Evolutionary conservation across 1,139 yeast species (phyloP), one percentile per base, ranked within the genome.

Genomic region (Groenewaldozyma sp.): DNA sequence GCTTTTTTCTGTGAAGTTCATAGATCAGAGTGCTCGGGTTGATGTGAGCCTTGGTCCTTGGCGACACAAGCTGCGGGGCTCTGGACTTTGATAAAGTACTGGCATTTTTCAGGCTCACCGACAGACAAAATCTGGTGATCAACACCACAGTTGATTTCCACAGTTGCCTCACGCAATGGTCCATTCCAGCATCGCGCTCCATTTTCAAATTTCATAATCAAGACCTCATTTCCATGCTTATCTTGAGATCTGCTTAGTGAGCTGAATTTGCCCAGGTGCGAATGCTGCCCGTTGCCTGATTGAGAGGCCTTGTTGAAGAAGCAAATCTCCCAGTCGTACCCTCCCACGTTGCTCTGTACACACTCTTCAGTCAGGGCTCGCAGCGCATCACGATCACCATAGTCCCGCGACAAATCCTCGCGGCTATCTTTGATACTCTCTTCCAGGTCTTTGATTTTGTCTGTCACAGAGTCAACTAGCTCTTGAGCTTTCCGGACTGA

Each of bases 141-240:
- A 3, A 64, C 57, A 1, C 94, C 94, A 62, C 99, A 93, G 17
- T 66, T 65, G 44, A 91, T 58, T 21, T 69, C 68, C 2, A 84
- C 78, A 9, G 62, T 63, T 0, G 87, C 88, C 27, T 80, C 72
- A 56, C 99, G 74, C 22, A 66, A 60, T 2, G 97, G 97, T 0
- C 98, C 98, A 57, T 87, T 84, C 96, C 98, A 91, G 60, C 99
- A 93, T 54, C 71, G 72, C 37, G 78, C 78, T n/a, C 99, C 99
- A 26, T 68, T 59, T 4, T 59, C 65, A 55, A 67, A 88, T 22
- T 62, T 60, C 16, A 78, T 59, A 9, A 58, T 62, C 17, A 60
- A 41, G 24, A 56, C 35, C 18, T 42, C 41, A n/a, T 47, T 44
- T 20, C 49, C 53, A 11, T 45, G 48, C 4, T 13, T 16, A 13